phyloP scores from a whole-genome alignment of 306 rosid genomes.

The Gynostemma pentaphyllum region DNA sequence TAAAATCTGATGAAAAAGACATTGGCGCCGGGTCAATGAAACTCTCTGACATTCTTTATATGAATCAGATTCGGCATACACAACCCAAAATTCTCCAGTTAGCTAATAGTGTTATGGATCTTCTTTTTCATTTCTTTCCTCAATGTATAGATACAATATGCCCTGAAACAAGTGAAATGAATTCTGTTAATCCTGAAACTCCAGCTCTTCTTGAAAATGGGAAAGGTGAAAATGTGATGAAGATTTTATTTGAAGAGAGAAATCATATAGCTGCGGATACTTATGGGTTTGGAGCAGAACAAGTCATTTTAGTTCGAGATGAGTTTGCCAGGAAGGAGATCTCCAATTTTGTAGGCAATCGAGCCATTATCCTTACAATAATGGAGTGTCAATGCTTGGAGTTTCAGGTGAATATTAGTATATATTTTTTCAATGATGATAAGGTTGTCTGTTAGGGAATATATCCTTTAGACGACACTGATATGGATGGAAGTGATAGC shows the following conservation, averaged over 20 bases:
- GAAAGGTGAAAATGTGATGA: constrained; percentile 28
- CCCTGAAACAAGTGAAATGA: constrained; percentile 19
- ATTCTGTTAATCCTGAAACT: constrained; percentile 28
- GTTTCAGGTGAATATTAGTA: constrained; percentile 41
- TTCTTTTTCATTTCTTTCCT: constrained; percentile 35
- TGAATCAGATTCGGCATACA: constrained; percentile 43
- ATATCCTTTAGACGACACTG: background rate
- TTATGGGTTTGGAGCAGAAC: constrained; percentile 58
- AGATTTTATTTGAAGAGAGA: constrained; percentile 30
- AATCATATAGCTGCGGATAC: constrained; percentile 21
- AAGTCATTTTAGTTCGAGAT: constrained; percentile 64
- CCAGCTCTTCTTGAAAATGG: constrained; percentile 40
- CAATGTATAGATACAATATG: constrained; percentile 14
- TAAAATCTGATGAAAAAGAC: background rate
- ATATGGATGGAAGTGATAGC: background rate
- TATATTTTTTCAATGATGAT: background rate
- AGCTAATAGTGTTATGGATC: constrained; percentile 45
- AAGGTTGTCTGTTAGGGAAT: too few species aligned
- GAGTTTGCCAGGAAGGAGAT: constrained; percentile 30
- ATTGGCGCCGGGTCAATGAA: background rate
- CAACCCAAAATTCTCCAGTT: constrained; percentile 21
- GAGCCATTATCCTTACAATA: constrained; percentile 50
- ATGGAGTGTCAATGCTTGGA: constrained; percentile 60
- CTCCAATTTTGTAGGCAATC: constrained; percentile 25
- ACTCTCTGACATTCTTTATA: constrained; percentile 9